Base-by-base conservation (phyloP, 176 grass and related monocot genomes). In the Eremochloa ophiuroides region DNA sequence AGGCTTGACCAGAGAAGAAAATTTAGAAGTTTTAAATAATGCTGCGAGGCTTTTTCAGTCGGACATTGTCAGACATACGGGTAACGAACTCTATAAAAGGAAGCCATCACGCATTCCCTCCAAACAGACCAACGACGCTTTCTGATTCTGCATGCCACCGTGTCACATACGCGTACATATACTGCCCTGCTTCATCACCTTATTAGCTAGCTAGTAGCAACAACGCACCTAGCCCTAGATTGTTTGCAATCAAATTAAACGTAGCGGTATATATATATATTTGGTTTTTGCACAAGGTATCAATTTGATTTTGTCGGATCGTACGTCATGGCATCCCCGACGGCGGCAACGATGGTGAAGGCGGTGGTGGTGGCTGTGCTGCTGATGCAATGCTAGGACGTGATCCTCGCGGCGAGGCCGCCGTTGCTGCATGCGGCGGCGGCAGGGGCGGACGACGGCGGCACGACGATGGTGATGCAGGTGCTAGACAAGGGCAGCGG, bases 311-410 rank as follows among this genome's bases (percentile, higher is more conserved):
- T 38, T 38, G 37, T 38, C 37, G 6, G 37, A 38, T 38, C 37
- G 37, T n/a, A n/a, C n/a, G n/a, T 2, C 20, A 37, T 56, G 50
- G 50, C 73, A 62, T 27, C 39, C 27, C 22, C 55, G 75, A 18
- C 59, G 76, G 39, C 9, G 9, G 39, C 39, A 40, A 17, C 4
- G 23, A 79, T 17, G 29, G 42, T 29, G 20, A 66, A n/a, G 63
- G 62, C 22, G 62, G 43, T 8, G n/a, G 13, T 68, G 33, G 30
- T 80, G 8, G 77, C 44, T 8, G n/a, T 68, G 13, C 18, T 73
- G 56, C 22, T 56, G 39, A 63, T 82, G 40, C 80, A 82, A 18
- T 82, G 69, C 69, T 63, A 56, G 40, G 18, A 37, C 28, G 69
- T 7, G 55, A 62, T 62, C 69, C 40, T 73, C 40, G 40, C 69